These are phyloP conservation scores for Fusarium newnesense DNA, from an alignment of 2,329 filamentous ascomycete genomes.

Conservation along the genomic window DNA sequence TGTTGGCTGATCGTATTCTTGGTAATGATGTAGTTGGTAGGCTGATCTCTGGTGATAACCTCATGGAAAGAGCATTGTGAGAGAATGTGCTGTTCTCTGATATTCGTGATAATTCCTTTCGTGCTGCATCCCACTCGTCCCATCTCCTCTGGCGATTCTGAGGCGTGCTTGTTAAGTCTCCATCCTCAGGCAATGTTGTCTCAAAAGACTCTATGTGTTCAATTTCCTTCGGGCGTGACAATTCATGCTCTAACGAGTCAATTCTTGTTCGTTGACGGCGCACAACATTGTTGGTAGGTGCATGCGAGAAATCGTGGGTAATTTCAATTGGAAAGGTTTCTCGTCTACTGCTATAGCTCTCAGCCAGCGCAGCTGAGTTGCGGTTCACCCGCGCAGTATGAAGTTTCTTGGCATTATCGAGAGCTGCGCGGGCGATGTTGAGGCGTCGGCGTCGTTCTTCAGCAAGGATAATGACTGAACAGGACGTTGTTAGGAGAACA, in stretches of 20 bases:
- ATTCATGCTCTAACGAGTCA: slow-evolving; percentile 1
- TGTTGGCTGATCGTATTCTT: background rate
- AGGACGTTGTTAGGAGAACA: slow-evolving; percentile 66
- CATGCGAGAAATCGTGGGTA: slow-evolving; percentile 40
- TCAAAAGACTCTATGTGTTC: slow-evolving; percentile 15
- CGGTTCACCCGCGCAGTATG: slow-evolving; percentile 52
- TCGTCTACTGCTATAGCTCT: slow-evolving; percentile 39
- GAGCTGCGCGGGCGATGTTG: slow-evolving; percentile 59
- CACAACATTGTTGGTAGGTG: slow-evolving; percentile 37
- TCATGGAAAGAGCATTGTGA: slow-evolving; percentile 29
- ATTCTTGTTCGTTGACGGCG: slow-evolving; percentile 45
- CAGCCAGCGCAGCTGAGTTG: slow-evolving; percentile 43
- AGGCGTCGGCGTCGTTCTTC: slow-evolving; percentile 68
- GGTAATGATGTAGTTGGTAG: slow-evolving; percentile 6
- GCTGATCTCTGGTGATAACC: slow-evolving; percentile 22
- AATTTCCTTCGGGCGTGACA: background rate
- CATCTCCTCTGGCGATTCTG: slow-evolving; percentile 32
- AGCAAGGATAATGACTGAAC: slow-evolving; percentile 64
- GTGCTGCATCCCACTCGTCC: slow-evolving; percentile 42
- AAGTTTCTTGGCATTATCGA: slow-evolving; percentile 64
- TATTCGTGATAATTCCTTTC: slow-evolving; percentile 40
- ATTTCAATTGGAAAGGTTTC: slow-evolving; percentile 40
- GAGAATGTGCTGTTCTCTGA: slow-evolving; percentile 25
- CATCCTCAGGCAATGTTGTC: slow-evolving; percentile 1
- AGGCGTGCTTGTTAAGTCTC: background rate